Evolutionary conservation across 805 yeast species (phyloP).

Genomic region (Yamadazyma philogaea): DNA sequence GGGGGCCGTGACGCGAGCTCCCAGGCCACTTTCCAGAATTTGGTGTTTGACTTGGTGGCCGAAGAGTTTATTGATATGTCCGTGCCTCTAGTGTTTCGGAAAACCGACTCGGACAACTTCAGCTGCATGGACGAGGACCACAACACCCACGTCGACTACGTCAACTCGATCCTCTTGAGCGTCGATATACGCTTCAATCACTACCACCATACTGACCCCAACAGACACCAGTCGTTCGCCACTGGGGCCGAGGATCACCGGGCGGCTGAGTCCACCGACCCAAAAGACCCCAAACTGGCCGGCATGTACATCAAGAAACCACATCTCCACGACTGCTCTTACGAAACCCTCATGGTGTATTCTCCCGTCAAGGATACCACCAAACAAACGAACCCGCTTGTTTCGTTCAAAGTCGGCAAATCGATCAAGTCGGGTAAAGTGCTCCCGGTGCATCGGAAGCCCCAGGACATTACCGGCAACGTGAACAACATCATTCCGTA

Average conservation of each 20-base stretch:
- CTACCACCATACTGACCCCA: constrained; percentile 8
- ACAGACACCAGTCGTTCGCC: neutral
- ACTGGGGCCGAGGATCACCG: constrained; percentile 1
- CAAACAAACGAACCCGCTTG: constrained; percentile 25
- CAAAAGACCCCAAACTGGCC: constrained; percentile 2
- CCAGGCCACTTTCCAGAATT: constrained; percentile 29
- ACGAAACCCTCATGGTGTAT: constrained; percentile 29
- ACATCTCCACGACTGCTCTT: neutral
- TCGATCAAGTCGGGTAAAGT: constrained; percentile 29
- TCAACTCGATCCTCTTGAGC: constrained; percentile 32
- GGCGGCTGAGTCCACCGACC: neutral
- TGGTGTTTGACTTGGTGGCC: constrained; percentile 45
- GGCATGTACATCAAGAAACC: constrained; percentile 1
- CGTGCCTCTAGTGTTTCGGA: neutral
- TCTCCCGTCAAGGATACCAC: constrained; percentile 23
- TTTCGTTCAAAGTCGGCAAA: constrained; percentile 35
- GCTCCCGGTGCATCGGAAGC: constrained; percentile 29
- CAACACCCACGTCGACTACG: constrained; percentile 29
- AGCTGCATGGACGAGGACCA: constrained; percentile 14
- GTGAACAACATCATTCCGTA: constrained; percentile 37
- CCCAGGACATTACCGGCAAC: constrained; percentile 2
- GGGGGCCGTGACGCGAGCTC: constrained; percentile 50
- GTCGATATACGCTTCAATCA: constrained; percentile 18
- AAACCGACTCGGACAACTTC: constrained; percentile 8
- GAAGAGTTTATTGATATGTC: constrained; percentile 24